Evolutionary conservation across 164 flowering plant species (phyloP).

Genomic region (Stephania cephalantha): DNA sequence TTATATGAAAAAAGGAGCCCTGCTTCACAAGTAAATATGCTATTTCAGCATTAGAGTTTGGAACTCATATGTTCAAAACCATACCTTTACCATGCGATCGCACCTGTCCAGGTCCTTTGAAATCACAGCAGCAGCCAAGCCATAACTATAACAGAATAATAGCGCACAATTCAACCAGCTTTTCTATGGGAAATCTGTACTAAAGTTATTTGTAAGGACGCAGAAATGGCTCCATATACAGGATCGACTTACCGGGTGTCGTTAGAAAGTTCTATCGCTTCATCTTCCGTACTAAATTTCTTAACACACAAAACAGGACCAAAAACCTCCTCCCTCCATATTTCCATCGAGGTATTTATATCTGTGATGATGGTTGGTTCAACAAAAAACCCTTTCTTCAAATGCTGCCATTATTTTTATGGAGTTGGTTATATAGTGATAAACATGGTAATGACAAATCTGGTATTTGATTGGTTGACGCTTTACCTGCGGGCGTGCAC

Average conservation of each 20-base stretch:
- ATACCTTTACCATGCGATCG: constrained; percentile 81
- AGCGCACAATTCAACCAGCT: constrained; percentile 6
- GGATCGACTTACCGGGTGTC: constrained; percentile 60
- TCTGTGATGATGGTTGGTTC: constrained; percentile 82
- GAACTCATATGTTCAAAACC: constrained; percentile 1
- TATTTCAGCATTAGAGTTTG: background rate
- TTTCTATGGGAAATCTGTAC: background rate
- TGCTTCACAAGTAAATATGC: background rate
- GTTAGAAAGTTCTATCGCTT: constrained; percentile 91
- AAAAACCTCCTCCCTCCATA: constrained; percentile 97
- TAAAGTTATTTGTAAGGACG: background rate
- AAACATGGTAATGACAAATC: background rate
- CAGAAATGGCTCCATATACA: background rate
- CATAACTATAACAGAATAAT: constrained; percentile 49
- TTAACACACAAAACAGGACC: constrained; percentile 94
- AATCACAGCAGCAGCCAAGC: constrained; percentile 86
- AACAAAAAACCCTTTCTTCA: constrained; percentile 74
- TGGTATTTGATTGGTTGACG: background rate
- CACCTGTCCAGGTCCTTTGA: constrained; percentile 86
- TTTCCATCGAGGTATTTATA: constrained; percentile 86
- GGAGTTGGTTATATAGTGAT: background rate
- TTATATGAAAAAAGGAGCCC: background rate
- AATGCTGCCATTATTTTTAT: constrained; percentile 48
- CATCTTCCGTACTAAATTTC: constrained; percentile 81
- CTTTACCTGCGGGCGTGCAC: constrained; percentile 72